These are phyloP conservation scores for Tinospora cordifolia DNA, from an alignment of 164 flowering plant genomes.

Conservation along the genomic window DNA sequence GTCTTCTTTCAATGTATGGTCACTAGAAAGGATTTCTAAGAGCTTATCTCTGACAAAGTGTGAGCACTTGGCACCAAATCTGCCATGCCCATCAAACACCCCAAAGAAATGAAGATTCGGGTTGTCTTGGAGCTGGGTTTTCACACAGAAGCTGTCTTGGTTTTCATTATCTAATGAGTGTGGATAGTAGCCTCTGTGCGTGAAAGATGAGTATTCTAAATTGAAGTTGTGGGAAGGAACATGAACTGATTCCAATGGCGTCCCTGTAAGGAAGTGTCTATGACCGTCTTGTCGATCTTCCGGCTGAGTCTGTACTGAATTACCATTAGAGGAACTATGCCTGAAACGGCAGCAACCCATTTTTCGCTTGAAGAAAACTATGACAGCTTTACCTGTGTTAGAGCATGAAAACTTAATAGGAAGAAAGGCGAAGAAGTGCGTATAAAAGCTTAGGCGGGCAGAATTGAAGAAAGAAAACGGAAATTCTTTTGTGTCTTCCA, in stretches of 20 bases:
- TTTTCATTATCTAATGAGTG: slow-evolving; percentile 81
- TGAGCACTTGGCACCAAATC: slow-evolving; percentile 70
- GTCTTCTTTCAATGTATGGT: slow-evolving; percentile 51
- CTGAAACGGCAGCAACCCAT: too few species aligned
- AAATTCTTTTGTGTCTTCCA: too few species aligned
- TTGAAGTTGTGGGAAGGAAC: slow-evolving; percentile 63
- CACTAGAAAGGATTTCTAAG: slow-evolving; percentile 49
- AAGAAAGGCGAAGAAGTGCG: too few species aligned
- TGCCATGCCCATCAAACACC: slow-evolving; percentile 97
- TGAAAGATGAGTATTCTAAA: slow-evolving; percentile 57
- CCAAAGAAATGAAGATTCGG: slow-evolving; percentile 93
- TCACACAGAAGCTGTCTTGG: slow-evolving; percentile 79
- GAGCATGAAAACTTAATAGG: too few species aligned
- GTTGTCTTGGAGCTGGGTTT: slow-evolving; percentile 64
- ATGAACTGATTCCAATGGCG: slow-evolving; percentile 40
- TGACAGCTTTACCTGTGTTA: too few species aligned
- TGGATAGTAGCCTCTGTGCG: slow-evolving; percentile 87
- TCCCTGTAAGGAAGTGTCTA: too few species aligned
- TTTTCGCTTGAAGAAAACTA: too few species aligned
- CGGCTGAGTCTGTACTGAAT: too few species aligned
- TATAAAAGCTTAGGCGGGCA: too few species aligned
- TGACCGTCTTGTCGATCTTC: too few species aligned
- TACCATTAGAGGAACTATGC: too few species aligned
- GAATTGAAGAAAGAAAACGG: too few species aligned
- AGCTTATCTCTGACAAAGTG: slow-evolving; percentile 67